Conservation (phyloP, 306 rosid genomes). For the Chamaecrista fasciculata region DNA sequence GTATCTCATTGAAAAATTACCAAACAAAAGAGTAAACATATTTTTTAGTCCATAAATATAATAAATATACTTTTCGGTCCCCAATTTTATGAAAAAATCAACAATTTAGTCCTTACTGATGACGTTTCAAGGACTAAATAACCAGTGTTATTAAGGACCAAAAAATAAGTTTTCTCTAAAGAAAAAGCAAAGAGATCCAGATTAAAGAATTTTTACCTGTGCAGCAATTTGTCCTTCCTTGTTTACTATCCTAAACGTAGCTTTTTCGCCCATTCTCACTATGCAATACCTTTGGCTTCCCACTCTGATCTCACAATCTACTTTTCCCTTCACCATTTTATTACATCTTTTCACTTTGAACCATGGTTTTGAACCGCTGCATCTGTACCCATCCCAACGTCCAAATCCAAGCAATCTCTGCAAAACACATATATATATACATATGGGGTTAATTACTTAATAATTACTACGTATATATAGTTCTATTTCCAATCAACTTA, state of each 20-base stretch:
- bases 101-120: too few relatives aligned
- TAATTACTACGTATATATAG: too few relatives aligned
- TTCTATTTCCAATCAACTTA: too few relatives aligned
- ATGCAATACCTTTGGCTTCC: slow-evolving; percentile 54
- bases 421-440: too few relatives aligned
- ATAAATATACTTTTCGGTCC: too few relatives aligned
- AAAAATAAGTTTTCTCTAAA: too few relatives aligned
- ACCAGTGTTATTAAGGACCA: too few relatives aligned
- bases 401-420: slow-evolving; percentile 66
- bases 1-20: background rate
- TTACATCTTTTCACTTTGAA: slow-evolving; percentile 61
- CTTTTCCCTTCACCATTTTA: slow-evolving; percentile 42
- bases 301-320: slow-evolving; percentile 53
- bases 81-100: too few relatives aligned
- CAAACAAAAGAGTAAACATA: too few relatives aligned
- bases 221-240: slow-evolving; percentile 55
- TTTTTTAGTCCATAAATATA: too few relatives aligned
- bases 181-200: background rate
- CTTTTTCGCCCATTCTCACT: slow-evolving; percentile 42
- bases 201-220: slow-evolving; percentile 45
- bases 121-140: too few relatives aligned
- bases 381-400: slow-evolving; percentile 69
- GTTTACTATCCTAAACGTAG: slow-evolving; percentile 50
- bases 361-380: slow-evolving; percentile 40
- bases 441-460: too few relatives aligned